phyloP scores from a whole-genome alignment of 306 rosid genomes.

The Medicago ruthenica region DNA sequence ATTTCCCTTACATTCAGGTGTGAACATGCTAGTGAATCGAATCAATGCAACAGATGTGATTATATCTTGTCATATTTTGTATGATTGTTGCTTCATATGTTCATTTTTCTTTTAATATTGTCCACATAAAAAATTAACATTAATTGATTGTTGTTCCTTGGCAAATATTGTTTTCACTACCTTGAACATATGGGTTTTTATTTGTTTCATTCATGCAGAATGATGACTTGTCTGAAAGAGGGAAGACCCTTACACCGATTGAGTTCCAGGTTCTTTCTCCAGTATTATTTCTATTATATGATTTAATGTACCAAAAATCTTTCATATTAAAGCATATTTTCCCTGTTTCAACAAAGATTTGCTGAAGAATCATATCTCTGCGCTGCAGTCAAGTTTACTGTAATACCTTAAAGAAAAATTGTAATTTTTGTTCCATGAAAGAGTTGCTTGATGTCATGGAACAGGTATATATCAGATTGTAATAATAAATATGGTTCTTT shows the following conservation, averaged over 20 bases:
- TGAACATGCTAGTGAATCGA: conserved; percentile 12
- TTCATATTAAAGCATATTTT: neutral
- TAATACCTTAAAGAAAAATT: neutral
- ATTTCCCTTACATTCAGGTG: conserved; percentile 79
- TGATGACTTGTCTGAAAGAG: conserved; percentile 53
- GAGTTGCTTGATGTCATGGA: neutral
- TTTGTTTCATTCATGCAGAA: conserved; percentile 50
- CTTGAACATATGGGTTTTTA: neutral
- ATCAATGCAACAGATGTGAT: neutral
- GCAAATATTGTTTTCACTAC: neutral
- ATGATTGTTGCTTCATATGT: neutral
- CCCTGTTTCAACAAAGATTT: neutral
- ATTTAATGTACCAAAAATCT: neutral
- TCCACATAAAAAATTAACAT: neutral
- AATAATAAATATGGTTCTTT: conserved; percentile 4
- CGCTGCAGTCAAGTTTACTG: too few relatives aligned
- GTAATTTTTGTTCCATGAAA: neutral
- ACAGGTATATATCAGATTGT: conserved; percentile 8
- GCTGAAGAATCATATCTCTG: neutral
- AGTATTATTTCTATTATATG: neutral
- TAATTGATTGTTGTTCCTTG: conserved; percentile 2
- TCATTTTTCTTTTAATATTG: conserved; percentile 3
- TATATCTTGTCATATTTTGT: neutral
- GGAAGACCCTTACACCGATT: conserved; percentile 62
- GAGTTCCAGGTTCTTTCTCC: conserved; percentile 60